Evolutionary conservation across 1,284 basidiomycete species (phyloP).

Genomic region (Fomes fomentarius): DNA sequence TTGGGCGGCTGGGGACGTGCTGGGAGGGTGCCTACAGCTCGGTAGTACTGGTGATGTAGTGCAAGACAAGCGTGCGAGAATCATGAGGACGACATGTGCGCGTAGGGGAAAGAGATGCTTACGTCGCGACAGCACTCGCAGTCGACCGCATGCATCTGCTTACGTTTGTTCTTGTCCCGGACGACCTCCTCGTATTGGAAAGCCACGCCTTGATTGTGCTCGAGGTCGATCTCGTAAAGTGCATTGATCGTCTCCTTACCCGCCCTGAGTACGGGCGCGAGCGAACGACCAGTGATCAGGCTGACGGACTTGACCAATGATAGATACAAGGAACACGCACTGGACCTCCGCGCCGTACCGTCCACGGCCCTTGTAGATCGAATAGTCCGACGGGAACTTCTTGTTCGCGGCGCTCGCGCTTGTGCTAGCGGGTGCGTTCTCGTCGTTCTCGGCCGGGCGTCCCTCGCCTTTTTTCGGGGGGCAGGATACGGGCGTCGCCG

Average conservation of each 20-base stretch:
- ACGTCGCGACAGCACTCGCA: conserved; percentile 88
- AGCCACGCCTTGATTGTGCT: conserved; percentile 63
- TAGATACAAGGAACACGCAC: conserved; percentile 11
- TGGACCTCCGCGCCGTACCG: conserved; percentile 21
- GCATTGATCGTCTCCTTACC: conserved; percentile 51
- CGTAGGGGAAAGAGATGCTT: too few species aligned
- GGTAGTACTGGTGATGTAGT: conserved; percentile 67
- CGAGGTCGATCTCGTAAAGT: conserved; percentile 68
- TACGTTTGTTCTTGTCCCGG: conserved; percentile 65
- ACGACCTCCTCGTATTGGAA: conserved; percentile 82
- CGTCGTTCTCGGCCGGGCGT: conserved; percentile 15
- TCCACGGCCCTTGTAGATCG: conserved; percentile 29
- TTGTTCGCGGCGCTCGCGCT: background rate
- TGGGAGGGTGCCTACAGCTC: conserved; percentile 73
- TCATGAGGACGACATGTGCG: too few species aligned
- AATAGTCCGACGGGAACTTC: conserved; percentile 21
- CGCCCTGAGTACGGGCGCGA: background rate
- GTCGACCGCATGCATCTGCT: conserved; percentile 73
- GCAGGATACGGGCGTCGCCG: conserved; percentile 8
- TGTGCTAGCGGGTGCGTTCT: conserved; percentile 7
- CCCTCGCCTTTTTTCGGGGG: conserved; percentile 16
- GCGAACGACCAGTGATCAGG: too few species aligned
- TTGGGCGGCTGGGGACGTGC: conserved; percentile 62
- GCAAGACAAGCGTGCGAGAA: background rate
- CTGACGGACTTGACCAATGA: background rate